Percentiles rank a stretch among this genome's conserved stretches.
These are phyloP conservation scores for Fusarium nematophilum DNA, from an alignment of 2,329 filamentous ascomycete species.

Conservation along the genomic window DNA sequence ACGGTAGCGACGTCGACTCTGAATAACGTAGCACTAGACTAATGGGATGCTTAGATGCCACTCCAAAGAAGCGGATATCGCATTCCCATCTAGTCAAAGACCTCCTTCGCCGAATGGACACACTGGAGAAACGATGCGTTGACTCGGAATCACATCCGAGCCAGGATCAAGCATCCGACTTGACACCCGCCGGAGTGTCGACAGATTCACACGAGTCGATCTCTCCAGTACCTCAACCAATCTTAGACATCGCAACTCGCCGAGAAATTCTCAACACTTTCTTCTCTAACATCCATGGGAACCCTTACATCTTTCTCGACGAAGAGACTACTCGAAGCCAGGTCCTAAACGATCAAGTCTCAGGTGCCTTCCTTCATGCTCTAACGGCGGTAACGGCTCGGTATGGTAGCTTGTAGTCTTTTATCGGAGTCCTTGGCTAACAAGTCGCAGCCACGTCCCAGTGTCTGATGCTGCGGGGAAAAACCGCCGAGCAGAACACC, in stretches of 20 bases:
- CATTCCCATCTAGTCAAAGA: slow-evolving; percentile 19
- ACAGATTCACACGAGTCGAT: neutral
- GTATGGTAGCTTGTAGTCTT: neutral
- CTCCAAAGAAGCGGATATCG: slow-evolving; percentile 18
- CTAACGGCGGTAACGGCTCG: slow-evolving; percentile 8
- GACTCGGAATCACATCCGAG: neutral
- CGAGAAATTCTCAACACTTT: slow-evolving; percentile 11
- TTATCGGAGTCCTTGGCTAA: neutral
- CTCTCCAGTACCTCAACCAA: neutral
- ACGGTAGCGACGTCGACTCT: neutral
- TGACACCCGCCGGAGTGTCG: neutral
- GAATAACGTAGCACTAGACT: neutral
- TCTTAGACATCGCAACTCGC: slow-evolving; percentile 4
- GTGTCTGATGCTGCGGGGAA: neutral
- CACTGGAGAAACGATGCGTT: slow-evolving; percentile 12
- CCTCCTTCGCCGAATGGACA: slow-evolving; percentile 18
- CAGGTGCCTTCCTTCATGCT: slow-evolving; percentile 10
- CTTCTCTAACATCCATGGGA: slow-evolving; percentile 23
- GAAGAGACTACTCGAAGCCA: slow-evolving; percentile 8
- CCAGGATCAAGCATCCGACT: neutral
- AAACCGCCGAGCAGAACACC: slow-evolving; percentile 1
- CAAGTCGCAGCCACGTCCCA: neutral
- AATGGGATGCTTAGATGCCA: slow-evolving; percentile 9
- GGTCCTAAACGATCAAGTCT: slow-evolving; percentile 11
- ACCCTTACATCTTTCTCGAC: slow-evolving; percentile 23